phyloP scores from a whole-genome alignment of 2,329 filamentous ascomycete genomes.

The Colletotrichum endophyticum region DNA sequence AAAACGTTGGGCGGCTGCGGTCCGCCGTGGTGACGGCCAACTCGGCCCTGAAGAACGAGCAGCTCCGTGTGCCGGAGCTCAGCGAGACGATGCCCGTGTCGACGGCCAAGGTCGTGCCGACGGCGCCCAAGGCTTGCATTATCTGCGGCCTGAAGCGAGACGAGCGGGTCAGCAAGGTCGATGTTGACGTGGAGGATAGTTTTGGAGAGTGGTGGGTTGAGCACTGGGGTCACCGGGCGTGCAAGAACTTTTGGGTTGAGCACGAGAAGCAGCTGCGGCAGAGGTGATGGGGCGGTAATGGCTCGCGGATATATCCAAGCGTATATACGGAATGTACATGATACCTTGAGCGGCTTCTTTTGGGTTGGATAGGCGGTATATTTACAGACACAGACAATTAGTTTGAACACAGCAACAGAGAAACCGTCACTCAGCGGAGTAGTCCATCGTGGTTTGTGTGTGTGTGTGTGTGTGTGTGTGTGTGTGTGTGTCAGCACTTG shows the following conservation, averaged over 20 bases:
- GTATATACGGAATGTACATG: conserved; percentile 2
- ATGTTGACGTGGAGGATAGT: conserved; percentile 81
- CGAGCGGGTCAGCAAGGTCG: conserved; percentile 78
- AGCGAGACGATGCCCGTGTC: conserved; percentile 71
- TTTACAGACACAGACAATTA: neutral
- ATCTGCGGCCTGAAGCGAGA: conserved; percentile 89
- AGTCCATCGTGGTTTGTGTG: neutral
- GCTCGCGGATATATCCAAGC: neutral
- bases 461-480: neutral
- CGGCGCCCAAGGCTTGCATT: conserved; percentile 77
- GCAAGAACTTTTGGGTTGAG: conserved; percentile 84
- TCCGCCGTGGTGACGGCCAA: conserved; percentile 74
- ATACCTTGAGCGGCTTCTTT: conserved; percentile 6
- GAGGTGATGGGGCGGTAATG: conserved; percentile 48
- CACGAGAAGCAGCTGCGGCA: conserved; percentile 75
- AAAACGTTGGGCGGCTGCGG: conserved; percentile 75
- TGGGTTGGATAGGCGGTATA: neutral
- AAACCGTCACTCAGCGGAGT: neutral
- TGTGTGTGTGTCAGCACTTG: neutral
- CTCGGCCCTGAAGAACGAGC: conserved; percentile 37
- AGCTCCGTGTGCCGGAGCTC: conserved; percentile 71
- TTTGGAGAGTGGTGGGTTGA: conserved; percentile 98
- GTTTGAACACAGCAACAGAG: neutral
- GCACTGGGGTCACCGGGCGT: conserved; percentile 81
- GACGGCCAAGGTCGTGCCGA: conserved; percentile 74